A percentile compares a stretch with the other conserved stretches of the same genome.
phyloP scores from a whole-genome alignment of 202 grass and related monocot species.

The Elaeis oleifera region DNA sequence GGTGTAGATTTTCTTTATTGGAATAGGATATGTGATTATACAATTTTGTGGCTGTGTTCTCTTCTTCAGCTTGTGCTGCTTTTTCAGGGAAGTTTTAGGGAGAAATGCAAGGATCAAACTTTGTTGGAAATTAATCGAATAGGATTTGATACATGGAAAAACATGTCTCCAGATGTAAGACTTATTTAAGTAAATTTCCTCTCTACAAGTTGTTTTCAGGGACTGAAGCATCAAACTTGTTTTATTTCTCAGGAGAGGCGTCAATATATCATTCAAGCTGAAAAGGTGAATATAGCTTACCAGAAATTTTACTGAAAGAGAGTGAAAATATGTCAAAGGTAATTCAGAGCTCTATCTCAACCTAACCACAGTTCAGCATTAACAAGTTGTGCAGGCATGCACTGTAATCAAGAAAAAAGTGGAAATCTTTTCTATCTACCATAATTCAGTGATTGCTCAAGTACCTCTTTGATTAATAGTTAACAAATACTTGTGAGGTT shows the following conservation, averaged over 20 bases:
- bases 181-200: not conserved
- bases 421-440: too few species aligned
- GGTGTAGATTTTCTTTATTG: too few species aligned
- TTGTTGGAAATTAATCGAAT: conserved; percentile 25
- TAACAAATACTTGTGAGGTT: too few species aligned
- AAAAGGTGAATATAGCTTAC: conserved; percentile 7
- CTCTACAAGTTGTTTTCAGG: not conserved
- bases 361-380: too few species aligned
- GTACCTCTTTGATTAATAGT: too few species aligned
- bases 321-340: conserved; percentile 19
- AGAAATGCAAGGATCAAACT: conserved; percentile 11
- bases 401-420: too few species aligned
- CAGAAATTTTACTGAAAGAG: conserved; percentile 11
- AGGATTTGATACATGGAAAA: conserved; percentile 29
- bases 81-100: conserved; percentile 27
- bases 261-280: conserved; percentile 12
- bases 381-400: too few species aligned
- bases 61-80: not conserved
- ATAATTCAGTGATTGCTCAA: too few species aligned
- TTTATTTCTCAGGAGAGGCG: conserved; percentile 25
- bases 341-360: not conserved
- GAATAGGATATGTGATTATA: too few species aligned
- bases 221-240: not conserved
- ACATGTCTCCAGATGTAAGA: conserved; percentile 21
- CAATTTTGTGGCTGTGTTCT: not conserved